Conservation (phyloP, 2,329 filamentous ascomycete species). For the Acrodontium crateriforme region DNA sequence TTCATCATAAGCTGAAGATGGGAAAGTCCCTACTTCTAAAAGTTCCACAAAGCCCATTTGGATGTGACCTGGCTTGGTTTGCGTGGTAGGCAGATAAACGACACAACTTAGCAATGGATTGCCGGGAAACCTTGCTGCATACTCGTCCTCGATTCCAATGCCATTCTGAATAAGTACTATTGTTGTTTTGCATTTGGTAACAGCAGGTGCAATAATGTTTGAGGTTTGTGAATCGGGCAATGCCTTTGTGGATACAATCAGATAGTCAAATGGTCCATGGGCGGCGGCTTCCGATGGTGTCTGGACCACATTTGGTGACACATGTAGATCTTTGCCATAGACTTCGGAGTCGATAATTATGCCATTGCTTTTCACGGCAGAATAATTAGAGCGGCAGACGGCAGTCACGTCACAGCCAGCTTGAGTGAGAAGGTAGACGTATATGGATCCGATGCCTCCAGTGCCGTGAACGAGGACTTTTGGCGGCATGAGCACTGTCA, state of each 20-base stretch:
- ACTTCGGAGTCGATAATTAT: slow-evolving; percentile 28
- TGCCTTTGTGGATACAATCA: slow-evolving; percentile 35
- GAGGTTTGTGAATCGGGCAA: slow-evolving; percentile 25
- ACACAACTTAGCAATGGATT: slow-evolving; percentile 44
- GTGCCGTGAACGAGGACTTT: slow-evolving; percentile 30
- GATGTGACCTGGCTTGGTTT: slow-evolving; percentile 36
- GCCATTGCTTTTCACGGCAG: slow-evolving; percentile 26
- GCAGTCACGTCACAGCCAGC: slow-evolving; percentile 26
- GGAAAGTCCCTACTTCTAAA: slow-evolving; percentile 39
- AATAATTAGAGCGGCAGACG: slow-evolving; percentile 33
- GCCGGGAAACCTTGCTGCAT: slow-evolving; percentile 33
- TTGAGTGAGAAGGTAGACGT: slow-evolving; percentile 28
- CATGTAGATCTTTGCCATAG: slow-evolving; percentile 23
- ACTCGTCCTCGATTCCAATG: slow-evolving; percentile 45
- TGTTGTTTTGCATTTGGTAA: slow-evolving; percentile 30
- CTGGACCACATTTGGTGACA: slow-evolving; percentile 23
- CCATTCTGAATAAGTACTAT: slow-evolving; percentile 51
- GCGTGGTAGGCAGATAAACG: slow-evolving; percentile 39
- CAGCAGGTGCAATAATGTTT: slow-evolving; percentile 25
- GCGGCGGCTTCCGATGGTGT: slow-evolving; percentile 23
- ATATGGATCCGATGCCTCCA: slow-evolving; percentile 30
- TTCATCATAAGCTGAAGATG: slow-evolving; percentile 13
- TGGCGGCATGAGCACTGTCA: too few species aligned
- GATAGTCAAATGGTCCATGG: slow-evolving; percentile 29
- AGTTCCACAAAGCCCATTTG: slow-evolving; percentile 33